Evolutionary conservation across 768 basidiomycete species (phyloP).

Genomic region (Suillus paluster): DNA sequence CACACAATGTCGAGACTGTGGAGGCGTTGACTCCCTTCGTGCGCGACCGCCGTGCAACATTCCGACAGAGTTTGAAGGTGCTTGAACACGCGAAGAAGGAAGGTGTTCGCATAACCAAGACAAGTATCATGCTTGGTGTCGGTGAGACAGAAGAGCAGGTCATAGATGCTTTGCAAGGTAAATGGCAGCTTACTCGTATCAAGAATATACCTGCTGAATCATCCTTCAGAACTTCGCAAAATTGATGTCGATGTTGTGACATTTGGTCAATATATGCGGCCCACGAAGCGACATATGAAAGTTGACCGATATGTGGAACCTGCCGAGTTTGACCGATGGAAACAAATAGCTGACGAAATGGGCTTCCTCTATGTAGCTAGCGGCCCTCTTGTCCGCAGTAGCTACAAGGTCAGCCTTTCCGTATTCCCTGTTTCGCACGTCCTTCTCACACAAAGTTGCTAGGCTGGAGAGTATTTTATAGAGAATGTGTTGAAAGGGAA

Average conservation of each 20-base stretch:
- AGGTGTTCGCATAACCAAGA: constrained; percentile 91
- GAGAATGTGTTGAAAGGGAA: constrained; percentile 84
- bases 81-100: constrained; percentile 82
- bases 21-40: constrained; percentile 94
- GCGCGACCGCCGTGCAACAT: constrained; percentile 92
- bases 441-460: constrained; percentile 11
- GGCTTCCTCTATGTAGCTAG: constrained; percentile 98
- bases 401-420: constrained; percentile 82
- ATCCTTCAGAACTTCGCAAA: constrained; percentile 75
- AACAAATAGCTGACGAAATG: constrained; percentile 85
- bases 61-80: constrained; percentile 82
- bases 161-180: constrained; percentile 81
- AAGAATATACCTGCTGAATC: not conserved
- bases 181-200: constrained; percentile 20
- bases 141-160: constrained; percentile 89
- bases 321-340: constrained; percentile 92
- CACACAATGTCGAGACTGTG: constrained; percentile 97
- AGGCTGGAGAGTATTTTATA: constrained; percentile 98
- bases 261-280: constrained; percentile 99
- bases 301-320: constrained; percentile 96
- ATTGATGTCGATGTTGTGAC: constrained; percentile 95
- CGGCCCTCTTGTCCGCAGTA: constrained; percentile 93
- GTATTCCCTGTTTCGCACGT: not conserved
- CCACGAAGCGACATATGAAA: constrained; percentile 99
- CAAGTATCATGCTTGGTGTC: constrained; percentile 97